Evolutionary conservation across 352 stramenopile genomes (phyloP), one percentile per base, ranked within the genome.

Genomic region (Globisporangium radiosum): DNA sequence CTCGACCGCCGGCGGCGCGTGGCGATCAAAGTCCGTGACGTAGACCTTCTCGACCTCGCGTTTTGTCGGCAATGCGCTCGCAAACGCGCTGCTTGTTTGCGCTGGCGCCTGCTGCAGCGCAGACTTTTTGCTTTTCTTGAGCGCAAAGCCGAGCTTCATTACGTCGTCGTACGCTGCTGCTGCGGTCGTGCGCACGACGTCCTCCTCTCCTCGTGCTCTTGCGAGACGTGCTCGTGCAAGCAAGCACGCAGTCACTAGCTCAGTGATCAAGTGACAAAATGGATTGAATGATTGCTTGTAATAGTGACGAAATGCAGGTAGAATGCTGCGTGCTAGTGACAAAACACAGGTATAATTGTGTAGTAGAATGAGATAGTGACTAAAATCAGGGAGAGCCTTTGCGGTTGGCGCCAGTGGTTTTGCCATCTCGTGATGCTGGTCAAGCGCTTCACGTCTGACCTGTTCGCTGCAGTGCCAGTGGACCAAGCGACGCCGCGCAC

Each of bases 21-120:
- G 64, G 3, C 79, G 71, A 48, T 88, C 76, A 40, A 91, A 93
- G 54, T 84, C 77, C 42, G 81, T 87, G n/a, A 93, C 80, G 60
- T 84, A 90, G 15, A 89, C 71, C 52, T 86, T 85, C 60, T 77
- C 70, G 9, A 63, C 52, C 1, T 38, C 49, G 6, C 54, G 52
- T 8, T 63, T 64, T 39, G 52, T 60, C 4, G 58, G 47, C 33
- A 50, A 39, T 0, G 52, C 59, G 3, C 59, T 58, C 5, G 59
- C 25, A 60, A 78, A 69, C 55, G 65, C 71, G 50, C 65, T 47
- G 55, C 65, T 54, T 36, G 50, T 42, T 36, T 47, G 45, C 11
- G 43, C 25, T 17, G 43, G 44, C 43, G 38, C 13, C 52, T 37
- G 25, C 42, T 60, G 25, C 48, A 76, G 56, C 56, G 50, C 63